Conservation (phyloP, 2,329 filamentous ascomycete genomes). For the Beauveria bassiana region DNA sequence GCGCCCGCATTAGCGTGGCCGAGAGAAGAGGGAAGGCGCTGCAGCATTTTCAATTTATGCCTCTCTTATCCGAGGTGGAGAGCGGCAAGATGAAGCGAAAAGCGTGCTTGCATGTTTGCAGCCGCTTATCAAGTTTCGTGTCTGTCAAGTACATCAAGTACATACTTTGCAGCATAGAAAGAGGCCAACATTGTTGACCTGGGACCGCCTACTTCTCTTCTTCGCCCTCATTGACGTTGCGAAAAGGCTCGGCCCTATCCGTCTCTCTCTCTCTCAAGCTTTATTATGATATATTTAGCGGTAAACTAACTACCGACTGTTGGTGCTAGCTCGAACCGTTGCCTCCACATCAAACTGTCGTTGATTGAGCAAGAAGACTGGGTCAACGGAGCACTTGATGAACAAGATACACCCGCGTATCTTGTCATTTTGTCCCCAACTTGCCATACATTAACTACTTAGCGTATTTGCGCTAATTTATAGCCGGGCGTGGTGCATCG, state of each 20-base stretch:
- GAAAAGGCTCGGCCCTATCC: slow-evolving; percentile 5
- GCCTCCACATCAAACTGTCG: neutral
- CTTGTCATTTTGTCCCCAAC: too few relatives aligned
- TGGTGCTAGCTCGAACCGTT: neutral
- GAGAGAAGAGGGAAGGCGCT: neutral
- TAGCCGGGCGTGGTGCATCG: neutral
- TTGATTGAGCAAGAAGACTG: too few relatives aligned
- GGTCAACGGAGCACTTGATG: too few relatives aligned
- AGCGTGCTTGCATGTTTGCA: too few relatives aligned
- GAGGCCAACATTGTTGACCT: too few relatives aligned
- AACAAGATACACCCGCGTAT: too few relatives aligned
- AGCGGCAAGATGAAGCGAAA: neutral
- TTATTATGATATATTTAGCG: neutral
- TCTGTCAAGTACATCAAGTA: too few relatives aligned
- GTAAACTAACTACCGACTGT: neutral
- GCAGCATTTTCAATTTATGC: neutral
- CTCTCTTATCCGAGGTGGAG: neutral
- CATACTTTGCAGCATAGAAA: too few relatives aligned
- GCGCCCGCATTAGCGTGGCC: neutral
- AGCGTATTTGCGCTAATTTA: too few relatives aligned
- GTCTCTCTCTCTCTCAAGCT: neutral
- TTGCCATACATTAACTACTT: too few relatives aligned
- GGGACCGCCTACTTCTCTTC: neutral
- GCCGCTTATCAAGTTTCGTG: too few relatives aligned
- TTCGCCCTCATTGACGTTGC: neutral